Evolutionary conservation across 306 rosid species (phyloP).

Genomic region (Prosopis cineraria): DNA sequence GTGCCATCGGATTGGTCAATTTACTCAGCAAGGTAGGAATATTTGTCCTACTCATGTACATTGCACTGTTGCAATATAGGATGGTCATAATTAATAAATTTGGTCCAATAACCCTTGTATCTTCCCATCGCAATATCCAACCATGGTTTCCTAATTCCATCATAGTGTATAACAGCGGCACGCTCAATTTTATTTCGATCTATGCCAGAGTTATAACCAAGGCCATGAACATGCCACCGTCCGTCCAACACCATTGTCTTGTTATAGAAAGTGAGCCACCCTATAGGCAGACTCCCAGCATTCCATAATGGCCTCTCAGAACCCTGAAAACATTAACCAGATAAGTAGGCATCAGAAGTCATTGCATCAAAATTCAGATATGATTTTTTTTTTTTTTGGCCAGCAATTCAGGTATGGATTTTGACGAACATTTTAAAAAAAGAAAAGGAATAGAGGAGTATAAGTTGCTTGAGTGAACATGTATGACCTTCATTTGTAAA

Average conservation of each 20-base stretch:
- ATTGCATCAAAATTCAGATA: too few relatives aligned
- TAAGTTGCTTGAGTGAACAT: neutral
- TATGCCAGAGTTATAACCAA: conserved; percentile 62
- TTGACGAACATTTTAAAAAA: neutral
- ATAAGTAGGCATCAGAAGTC: conserved; percentile 24
- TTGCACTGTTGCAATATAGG: conserved; percentile 86
- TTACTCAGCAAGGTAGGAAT: conserved; percentile 17
- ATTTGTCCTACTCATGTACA: conserved; percentile 60
- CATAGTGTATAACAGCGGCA: conserved; percentile 88
- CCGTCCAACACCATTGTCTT: conserved; percentile 65
- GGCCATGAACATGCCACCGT: conserved; percentile 87
- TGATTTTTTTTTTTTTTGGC: too few relatives aligned
- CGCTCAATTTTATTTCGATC: conserved; percentile 51
- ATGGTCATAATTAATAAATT: conserved; percentile 56
- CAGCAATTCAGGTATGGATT: neutral
- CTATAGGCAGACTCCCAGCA: conserved; percentile 81
- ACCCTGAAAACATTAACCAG: conserved; percentile 62
- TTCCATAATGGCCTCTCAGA: conserved; percentile 64
- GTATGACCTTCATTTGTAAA: conserved; percentile 12
- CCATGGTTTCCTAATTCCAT: conserved; percentile 97
- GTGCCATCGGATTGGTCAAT: conserved; percentile 30
- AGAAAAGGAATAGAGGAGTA: neutral
- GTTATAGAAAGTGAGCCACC: conserved; percentile 90
- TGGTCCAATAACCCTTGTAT: conserved; percentile 77
- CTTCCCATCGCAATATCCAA: conserved; percentile 73